Evolutionary conservation across 495 filamentous ascomycete genomes (phyloP).

Genomic region (Bacidia rubella): DNA sequence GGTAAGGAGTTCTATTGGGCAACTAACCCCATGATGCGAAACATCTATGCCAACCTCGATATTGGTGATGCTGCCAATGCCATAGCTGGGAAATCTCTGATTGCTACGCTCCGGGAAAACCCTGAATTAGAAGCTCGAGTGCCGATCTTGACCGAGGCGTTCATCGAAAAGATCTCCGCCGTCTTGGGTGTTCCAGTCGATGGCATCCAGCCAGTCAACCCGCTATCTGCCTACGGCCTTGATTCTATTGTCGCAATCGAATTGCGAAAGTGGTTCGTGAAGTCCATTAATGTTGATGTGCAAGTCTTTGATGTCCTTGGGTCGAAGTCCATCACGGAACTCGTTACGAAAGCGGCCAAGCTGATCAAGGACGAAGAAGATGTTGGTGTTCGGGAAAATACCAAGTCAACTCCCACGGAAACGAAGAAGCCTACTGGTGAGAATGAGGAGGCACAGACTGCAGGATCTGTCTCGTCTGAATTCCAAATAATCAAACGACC

Average conservation of each 20-base stretch:
- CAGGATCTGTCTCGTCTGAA: background rate
- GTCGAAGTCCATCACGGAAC: conserved; percentile 13
- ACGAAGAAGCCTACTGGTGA: conserved; percentile 1
- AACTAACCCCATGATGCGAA: conserved; percentile 13
- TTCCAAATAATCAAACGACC: conserved; percentile 9
- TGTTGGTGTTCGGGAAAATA: background rate
- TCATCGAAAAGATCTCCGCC: conserved; percentile 20
- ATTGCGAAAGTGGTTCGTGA: conserved; percentile 29
- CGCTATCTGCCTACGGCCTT: conserved; percentile 24
- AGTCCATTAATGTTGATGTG: conserved; percentile 12
- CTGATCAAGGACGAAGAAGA: conserved; percentile 9
- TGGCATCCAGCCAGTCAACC: conserved; percentile 19
- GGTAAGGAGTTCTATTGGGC: conserved; percentile 20
- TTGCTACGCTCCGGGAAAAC: conserved; percentile 5
- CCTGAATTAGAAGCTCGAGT: conserved; percentile 6
- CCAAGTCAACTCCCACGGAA: background rate
- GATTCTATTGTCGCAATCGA: conserved; percentile 32
- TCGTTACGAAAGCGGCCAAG: conserved; percentile 13
- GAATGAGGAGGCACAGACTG: background rate
- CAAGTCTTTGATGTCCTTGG: conserved; percentile 18
- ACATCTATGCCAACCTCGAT: conserved; percentile 19
- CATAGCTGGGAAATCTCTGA: conserved; percentile 3
- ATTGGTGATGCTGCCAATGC: conserved; percentile 8
- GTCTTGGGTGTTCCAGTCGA: conserved; percentile 16
- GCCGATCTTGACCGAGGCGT: conserved; percentile 13